These are phyloP conservation scores for Saccharomyces hybrid DNA, from an alignment of 1,139 yeast species.

Conservation along the genomic window DNA sequence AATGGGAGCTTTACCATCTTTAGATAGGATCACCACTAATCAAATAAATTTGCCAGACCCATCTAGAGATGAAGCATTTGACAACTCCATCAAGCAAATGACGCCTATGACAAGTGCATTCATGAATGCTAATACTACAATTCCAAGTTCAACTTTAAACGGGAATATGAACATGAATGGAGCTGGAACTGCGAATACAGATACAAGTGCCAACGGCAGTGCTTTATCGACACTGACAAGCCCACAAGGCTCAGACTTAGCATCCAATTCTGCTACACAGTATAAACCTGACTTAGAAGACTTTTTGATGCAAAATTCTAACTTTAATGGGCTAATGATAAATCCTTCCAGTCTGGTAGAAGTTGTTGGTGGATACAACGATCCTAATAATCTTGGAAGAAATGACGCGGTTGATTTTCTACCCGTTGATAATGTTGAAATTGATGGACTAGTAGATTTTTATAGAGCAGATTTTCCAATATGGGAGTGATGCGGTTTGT, in stretches of 20 bases:
- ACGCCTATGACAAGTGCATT: neutral
- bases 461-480: slow-evolving; percentile 17
- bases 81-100: neutral
- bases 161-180: neutral
- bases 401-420: slow-evolving; percentile 17
- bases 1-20: slow-evolving; percentile 12
- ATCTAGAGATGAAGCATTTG: slow-evolving; percentile 1
- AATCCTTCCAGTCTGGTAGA: slow-evolving; percentile 30
- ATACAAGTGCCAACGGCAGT: slow-evolving; percentile 4
- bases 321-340: slow-evolving; percentile 26
- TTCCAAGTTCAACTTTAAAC: slow-evolving; percentile 1
- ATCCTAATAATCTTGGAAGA: slow-evolving; percentile 11
- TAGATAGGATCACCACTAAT: slow-evolving; percentile 12
- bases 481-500: slow-evolving; percentile 13
- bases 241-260: slow-evolving; percentile 16
- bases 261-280: slow-evolving; percentile 2
- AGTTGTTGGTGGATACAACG: slow-evolving; percentile 28
- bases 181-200: slow-evolving; percentile 2
- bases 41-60: slow-evolving; percentile 9
- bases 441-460: slow-evolving; percentile 19
- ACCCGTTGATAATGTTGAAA: slow-evolving; percentile 24
- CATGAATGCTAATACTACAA: neutral
- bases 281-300: slow-evolving; percentile 30
- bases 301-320: slow-evolving; percentile 27
- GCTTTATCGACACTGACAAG: slow-evolving; percentile 5